Conservation (phyloP, 2,329 filamentous ascomycete species). For the Teratosphaeria epicoccoides region DNA sequence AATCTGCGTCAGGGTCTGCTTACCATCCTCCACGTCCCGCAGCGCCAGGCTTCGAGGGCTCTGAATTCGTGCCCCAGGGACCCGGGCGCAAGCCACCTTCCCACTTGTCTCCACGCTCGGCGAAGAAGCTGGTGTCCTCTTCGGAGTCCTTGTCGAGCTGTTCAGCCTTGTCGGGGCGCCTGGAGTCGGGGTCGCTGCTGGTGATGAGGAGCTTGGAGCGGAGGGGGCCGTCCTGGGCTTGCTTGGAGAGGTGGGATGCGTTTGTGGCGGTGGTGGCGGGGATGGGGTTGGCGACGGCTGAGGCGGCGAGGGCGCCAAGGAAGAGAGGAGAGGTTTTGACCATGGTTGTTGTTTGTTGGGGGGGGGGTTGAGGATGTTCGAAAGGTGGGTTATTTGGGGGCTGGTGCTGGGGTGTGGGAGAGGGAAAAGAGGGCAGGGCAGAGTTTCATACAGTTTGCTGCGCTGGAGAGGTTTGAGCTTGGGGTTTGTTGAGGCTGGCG, state of each 20-base stretch:
- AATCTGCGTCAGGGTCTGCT: too few relatives aligned
- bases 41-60: neutral
- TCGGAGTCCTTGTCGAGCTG: neutral
- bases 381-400: neutral
- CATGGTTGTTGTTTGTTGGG: neutral
- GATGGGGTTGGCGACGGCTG: neutral
- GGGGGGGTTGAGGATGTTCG: too few relatives aligned
- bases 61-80: neutral
- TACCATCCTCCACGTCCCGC: neutral
- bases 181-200: too few relatives aligned
- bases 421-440: too few relatives aligned
- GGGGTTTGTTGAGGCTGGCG: too few relatives aligned
- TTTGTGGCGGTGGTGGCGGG: neutral
- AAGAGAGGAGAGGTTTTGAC: neutral
- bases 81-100: neutral
- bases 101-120: neutral
- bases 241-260: neutral
- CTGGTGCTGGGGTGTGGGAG: neutral
- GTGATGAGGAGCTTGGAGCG: neutral
- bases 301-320: neutral
- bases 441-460: too few relatives aligned
- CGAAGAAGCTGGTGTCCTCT: neutral
- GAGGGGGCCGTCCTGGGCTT: neutral
- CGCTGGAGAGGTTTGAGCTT: too few relatives aligned
- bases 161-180: too few relatives aligned